Conservation (phyloP, 75 land plant species). For the Picea sitchensis region DNA sequence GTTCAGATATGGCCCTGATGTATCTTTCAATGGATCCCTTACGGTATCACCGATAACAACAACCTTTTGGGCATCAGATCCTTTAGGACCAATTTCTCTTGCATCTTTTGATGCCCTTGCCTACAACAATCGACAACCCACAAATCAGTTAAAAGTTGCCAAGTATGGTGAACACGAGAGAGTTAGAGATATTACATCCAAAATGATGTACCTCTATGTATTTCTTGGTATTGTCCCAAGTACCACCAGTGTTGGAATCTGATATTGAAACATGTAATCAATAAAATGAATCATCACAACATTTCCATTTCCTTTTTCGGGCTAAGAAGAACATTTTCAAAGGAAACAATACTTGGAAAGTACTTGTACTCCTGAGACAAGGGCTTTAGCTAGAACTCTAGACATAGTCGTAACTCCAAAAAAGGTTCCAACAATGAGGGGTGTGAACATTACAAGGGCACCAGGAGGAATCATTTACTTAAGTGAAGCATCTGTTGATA, state of each 20-base stretch:
- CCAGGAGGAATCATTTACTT: constrained; percentile 1
- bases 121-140: constrained; percentile 15
- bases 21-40: constrained; percentile 42
- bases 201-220: constrained; percentile 35
- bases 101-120: constrained; percentile 50
- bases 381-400: constrained; percentile 69
- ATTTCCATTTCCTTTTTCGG: neutral
- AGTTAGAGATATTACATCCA: neutral
- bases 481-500: constrained; percentile 1
- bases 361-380: constrained; percentile 78
- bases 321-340: no score
- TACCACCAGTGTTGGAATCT: constrained; percentile 51
- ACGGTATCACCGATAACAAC: constrained; percentile 44
- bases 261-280: constrained; percentile 36
- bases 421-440: constrained; percentile 30
- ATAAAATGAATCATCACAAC: neutral
- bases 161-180: neutral
- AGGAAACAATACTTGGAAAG: neutral
- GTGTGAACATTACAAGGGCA: constrained; percentile 1
- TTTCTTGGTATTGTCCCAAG: constrained; percentile 55
- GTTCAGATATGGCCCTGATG: constrained; percentile 44
- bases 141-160: neutral
- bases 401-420: constrained; percentile 68
- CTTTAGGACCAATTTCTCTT: constrained; percentile 46
- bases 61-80: constrained; percentile 41